A percentile compares a stretch with the other conserved stretches of the same genome.
phyloP scores from a whole-genome alignment of 2,329 filamentous ascomycete genomes.

The Colletotrichum coccodes region DNA sequence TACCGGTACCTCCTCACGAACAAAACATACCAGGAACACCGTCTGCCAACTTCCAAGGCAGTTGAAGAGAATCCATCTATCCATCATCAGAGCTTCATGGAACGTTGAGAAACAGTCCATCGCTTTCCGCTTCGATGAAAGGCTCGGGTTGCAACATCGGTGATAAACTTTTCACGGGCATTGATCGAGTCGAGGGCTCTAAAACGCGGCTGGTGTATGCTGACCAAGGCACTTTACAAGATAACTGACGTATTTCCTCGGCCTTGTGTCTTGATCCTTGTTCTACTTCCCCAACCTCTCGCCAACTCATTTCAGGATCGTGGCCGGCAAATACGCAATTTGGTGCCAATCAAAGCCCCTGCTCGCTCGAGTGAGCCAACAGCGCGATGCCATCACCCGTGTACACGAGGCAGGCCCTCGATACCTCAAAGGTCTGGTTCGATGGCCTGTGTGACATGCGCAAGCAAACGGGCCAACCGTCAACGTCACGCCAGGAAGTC shows the following conservation, averaged over 20 bases:
- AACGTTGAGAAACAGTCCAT: too few relatives aligned
- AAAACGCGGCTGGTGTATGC: too few relatives aligned
- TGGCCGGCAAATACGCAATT: slow-evolving; percentile 31
- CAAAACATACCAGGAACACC: not conserved
- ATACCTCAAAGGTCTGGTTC: not conserved
- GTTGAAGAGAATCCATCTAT: not conserved
- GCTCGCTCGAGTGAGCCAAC: slow-evolving; percentile 9
- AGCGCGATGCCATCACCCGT: slow-evolving; percentile 27
- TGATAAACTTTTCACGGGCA: too few relatives aligned
- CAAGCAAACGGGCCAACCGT: not conserved
- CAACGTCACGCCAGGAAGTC: slow-evolving; percentile 23
- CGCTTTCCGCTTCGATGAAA: not conserved
- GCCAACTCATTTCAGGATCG: slow-evolving; percentile 25
- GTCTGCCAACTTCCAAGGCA: not conserved
- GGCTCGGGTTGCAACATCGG: not conserved
- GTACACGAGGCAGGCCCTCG: slow-evolving; percentile 6
- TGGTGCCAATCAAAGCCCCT: slow-evolving; percentile 21
- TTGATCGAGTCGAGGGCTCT: not conserved
- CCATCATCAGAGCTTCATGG: not conserved
- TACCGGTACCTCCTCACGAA: not conserved
- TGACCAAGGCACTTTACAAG: not conserved
- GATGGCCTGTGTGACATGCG: slow-evolving; percentile 3
- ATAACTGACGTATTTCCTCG: not conserved
- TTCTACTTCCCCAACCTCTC: slow-evolving; percentile 11
- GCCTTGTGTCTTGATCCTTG: slow-evolving; percentile 12